Evolutionary conservation across 169 alveolate species (phyloP).

Genomic region (Cytauxzoon felis): DNA sequence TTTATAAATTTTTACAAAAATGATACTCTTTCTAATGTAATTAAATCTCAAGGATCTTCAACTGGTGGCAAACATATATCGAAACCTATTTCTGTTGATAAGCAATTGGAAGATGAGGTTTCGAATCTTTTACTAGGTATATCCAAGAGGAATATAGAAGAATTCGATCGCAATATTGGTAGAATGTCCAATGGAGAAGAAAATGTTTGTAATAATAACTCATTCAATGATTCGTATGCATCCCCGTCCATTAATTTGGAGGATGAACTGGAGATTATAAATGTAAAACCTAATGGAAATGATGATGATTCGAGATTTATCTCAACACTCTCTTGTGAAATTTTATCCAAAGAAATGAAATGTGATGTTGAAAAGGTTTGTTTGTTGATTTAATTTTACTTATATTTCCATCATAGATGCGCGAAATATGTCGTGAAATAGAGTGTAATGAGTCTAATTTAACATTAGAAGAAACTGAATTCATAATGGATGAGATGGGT

Average conservation of each 20-base stretch:
- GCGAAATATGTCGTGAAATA: constrained; percentile 9
- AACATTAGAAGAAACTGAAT: constrained; percentile 69
- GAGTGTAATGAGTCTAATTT: constrained; percentile 24
- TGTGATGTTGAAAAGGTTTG: neutral
- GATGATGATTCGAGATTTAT: neutral
- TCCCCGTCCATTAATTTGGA: neutral
- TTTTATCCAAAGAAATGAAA: neutral
- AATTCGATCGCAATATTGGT: neutral
- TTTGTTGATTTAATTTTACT: neutral
- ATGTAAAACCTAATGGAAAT: too few species aligned
- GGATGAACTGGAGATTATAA: too few species aligned
- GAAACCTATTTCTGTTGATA: too few species aligned
- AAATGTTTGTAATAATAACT: neutral
- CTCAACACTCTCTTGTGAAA: neutral
- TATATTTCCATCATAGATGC: neutral
- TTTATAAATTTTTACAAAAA: neutral
- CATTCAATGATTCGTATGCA: neutral
- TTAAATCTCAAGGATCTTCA: too few species aligned
- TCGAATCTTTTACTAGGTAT: neutral
- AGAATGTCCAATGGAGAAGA: constrained; percentile 6
- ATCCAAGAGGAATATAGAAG: neutral
- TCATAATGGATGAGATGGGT: constrained; percentile 88
- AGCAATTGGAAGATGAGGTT: constrained; percentile 8
- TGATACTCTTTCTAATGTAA: too few species aligned
- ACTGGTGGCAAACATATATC: too few species aligned